These are phyloP conservation scores for Dipteronia dyeriana DNA, from an alignment of 345 rosid species.

Conservation along the genomic window DNA sequence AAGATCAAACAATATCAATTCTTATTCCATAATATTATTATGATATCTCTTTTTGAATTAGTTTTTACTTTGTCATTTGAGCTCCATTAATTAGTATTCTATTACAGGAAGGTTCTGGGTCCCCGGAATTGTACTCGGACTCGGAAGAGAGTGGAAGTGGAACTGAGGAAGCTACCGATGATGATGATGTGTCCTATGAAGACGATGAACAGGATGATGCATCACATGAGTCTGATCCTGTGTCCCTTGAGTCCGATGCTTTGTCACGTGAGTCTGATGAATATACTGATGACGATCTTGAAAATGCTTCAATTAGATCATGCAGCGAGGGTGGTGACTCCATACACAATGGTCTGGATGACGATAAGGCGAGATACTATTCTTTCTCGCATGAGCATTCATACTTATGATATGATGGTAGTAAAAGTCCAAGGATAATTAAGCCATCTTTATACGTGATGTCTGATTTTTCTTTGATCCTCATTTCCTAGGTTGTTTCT, in stretches of 20 bases:
- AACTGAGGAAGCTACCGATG: constrained; percentile 71
- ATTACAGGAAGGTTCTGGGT: constrained; percentile 74
- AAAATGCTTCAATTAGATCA: constrained; percentile 51
- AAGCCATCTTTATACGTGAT: constrained; percentile 2
- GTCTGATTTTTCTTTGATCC: constrained; percentile 9
- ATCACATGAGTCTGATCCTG: constrained; percentile 52
- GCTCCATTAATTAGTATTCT: constrained; percentile 26
- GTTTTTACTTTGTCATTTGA: constrained; percentile 25
- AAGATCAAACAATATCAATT: constrained; percentile 4
- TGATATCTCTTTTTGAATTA: constrained; percentile 15
- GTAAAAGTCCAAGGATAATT: background rate
- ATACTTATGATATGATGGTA: constrained; percentile 8
- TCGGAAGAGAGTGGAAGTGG: constrained; percentile 81
- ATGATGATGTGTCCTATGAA: constrained; percentile 82
- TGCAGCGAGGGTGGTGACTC: constrained; percentile 47
- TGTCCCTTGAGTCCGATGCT: constrained; percentile 48
- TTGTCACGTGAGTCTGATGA: constrained; percentile 51
- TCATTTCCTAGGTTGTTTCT: background rate
- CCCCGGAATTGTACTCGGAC: constrained; percentile 82
- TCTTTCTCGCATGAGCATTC: constrained; percentile 16
- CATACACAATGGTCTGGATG: constrained; percentile 36
- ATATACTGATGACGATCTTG: constrained; percentile 55
- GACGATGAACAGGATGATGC: constrained; percentile 58
- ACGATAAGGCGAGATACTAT: constrained; percentile 49
- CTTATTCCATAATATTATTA: background rate